phyloP scores from a whole-genome alignment of 176 grass and related monocot genomes.

The Poa annua region DNA sequence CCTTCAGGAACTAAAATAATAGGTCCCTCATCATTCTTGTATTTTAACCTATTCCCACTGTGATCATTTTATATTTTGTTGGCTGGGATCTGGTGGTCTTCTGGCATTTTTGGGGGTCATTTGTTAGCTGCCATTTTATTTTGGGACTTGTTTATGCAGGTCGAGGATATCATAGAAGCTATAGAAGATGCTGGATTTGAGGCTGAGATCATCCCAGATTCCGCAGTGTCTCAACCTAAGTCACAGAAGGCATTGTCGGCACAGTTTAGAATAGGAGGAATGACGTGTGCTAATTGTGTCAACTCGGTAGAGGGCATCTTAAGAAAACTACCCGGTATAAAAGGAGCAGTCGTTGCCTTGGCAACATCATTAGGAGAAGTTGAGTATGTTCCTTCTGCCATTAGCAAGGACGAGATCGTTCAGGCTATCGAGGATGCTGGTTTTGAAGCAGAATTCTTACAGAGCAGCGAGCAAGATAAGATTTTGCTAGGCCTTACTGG shows the following conservation, averaged over 20 bases:
- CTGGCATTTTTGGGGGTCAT: constrained; percentile 3
- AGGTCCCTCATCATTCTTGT: neutral
- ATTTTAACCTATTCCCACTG: neutral
- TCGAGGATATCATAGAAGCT: constrained; percentile 82
- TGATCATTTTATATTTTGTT: neutral
- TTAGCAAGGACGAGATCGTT: constrained; percentile 88
- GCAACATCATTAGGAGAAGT: constrained; percentile 91
- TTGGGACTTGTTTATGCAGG: constrained; percentile 56
- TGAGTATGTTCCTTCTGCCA: constrained; percentile 68
- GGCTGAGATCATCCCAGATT: constrained; percentile 83
- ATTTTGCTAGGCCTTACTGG: constrained; percentile 66
- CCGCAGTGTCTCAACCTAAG: constrained; percentile 58
- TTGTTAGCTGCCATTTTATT: constrained; percentile 29
- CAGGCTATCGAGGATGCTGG: constrained; percentile 92
- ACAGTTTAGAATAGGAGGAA: constrained; percentile 95
- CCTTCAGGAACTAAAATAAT: neutral
- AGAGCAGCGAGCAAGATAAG: constrained; percentile 87
- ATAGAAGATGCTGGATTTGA: constrained; percentile 98
- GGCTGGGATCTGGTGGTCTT: neutral
- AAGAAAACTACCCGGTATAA: constrained; percentile 76
- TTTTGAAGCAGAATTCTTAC: constrained; percentile 90
- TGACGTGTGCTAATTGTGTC: constrained; percentile 96
- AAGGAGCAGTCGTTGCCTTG: constrained; percentile 79
- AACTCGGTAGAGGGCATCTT: constrained; percentile 95
- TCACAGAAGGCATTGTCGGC: constrained; percentile 71